These are phyloP conservation scores for Asterella californica DNA, from an alignment of 225 moss, liverwort and hornwort genomes.

Conservation along the genomic window DNA sequence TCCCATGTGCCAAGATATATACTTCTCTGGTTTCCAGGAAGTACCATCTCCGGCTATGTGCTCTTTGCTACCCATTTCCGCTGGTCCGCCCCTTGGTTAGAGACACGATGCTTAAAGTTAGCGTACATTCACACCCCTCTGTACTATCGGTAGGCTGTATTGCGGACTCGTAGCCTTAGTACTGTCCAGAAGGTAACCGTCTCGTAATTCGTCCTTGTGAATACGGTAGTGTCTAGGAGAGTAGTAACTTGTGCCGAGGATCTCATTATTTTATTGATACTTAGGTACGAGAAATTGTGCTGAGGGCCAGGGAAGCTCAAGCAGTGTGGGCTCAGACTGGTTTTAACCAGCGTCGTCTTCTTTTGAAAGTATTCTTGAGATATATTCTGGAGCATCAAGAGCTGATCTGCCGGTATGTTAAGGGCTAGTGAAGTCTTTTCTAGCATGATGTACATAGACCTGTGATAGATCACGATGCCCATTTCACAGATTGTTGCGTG, in stretches of 20 bases:
- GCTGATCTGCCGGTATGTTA: constrained; percentile 54
- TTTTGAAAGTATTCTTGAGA: constrained; percentile 40
- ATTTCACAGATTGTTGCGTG: not conserved
- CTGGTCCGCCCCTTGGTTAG: too few relatives aligned
- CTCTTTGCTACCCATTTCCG: too few relatives aligned
- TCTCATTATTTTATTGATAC: not conserved
- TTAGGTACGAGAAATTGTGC: constrained; percentile 37
- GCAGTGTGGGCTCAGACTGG: constrained; percentile 39
- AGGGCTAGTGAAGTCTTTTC: not conserved
- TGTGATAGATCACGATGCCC: not conserved
- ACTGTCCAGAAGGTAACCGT: not conserved
- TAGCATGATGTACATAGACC: not conserved
- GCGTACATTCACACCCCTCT: too few relatives aligned
- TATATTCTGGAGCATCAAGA: constrained; percentile 53
- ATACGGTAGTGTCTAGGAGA: not conserved
- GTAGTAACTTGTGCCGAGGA: not conserved
- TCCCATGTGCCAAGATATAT: too few relatives aligned
- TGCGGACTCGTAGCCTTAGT: not conserved
- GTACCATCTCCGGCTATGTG: too few relatives aligned
- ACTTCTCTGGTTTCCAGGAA: too few relatives aligned
- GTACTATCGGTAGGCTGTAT: not conserved
- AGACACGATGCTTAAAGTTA: too few relatives aligned
- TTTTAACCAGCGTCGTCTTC: constrained; percentile 41
- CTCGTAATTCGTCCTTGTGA: not conserved
- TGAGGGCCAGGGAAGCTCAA: constrained; percentile 47